Evolutionary conservation across 352 stramenopile genomes (phyloP).

Genomic region (Phytophthora europaea): DNA sequence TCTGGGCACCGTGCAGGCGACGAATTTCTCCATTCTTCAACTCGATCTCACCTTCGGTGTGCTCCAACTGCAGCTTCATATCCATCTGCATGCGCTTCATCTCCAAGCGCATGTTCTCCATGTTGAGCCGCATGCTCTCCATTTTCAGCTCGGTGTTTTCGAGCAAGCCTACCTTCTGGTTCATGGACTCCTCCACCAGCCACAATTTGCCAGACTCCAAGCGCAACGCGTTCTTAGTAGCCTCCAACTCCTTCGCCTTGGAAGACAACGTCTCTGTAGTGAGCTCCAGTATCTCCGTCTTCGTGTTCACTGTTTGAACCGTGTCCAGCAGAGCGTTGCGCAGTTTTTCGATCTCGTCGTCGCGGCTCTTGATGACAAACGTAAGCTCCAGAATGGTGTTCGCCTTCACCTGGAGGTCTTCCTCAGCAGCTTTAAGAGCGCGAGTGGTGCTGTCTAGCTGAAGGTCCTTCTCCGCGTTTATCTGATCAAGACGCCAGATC

Average conservation of each 20-base stretch:
- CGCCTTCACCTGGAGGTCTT: conserved; percentile 62
- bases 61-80: conserved; percentile 77
- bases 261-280: conserved; percentile 67
- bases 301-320: conserved; percentile 62
- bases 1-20: conserved; percentile 56
- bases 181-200: conserved; percentile 70
- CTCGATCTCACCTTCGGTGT: conserved; percentile 71
- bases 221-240: conserved; percentile 56
- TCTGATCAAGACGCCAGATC: conserved; percentile 36
- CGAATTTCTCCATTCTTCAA: conserved; percentile 80
- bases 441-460: conserved; percentile 40
- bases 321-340: conserved; percentile 59
- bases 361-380: conserved; percentile 79
- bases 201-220: conserved; percentile 65
- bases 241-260: conserved; percentile 75
- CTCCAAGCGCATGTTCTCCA: conserved; percentile 67
- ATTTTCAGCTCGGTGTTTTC: conserved; percentile 75
- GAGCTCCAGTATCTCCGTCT: conserved; percentile 75
- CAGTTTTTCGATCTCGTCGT: conserved; percentile 76
- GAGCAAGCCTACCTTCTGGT: conserved; percentile 66
- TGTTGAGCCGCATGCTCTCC: conserved; percentile 66
- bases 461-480: conserved; percentile 22
- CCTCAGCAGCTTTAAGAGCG: conserved; percentile 42
- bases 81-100: conserved; percentile 83
- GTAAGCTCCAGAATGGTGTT: conserved; percentile 78